These are phyloP conservation scores for Elaphomyces granulatus DNA, from an alignment of 495 filamentous ascomycete species.

Conservation along the genomic window DNA sequence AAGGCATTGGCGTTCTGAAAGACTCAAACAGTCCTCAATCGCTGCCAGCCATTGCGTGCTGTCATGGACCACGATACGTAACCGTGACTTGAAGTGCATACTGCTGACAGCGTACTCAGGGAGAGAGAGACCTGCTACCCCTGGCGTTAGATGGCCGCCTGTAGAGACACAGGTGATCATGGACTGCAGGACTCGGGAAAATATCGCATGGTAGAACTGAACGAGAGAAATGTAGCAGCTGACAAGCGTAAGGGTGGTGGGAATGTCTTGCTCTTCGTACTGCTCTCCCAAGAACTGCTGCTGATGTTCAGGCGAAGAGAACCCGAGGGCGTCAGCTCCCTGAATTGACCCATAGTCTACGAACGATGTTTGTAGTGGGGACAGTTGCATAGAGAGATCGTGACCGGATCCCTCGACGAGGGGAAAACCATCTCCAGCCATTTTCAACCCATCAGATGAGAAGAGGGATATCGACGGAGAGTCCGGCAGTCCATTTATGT, in stretches of 20 bases:
- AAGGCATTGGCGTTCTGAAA: neutral
- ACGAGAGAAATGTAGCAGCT: constrained; percentile 6
- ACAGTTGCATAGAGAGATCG: too few relatives aligned
- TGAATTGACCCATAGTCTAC: neutral
- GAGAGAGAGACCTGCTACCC: neutral
- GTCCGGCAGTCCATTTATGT: neutral
- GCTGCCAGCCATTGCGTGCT: neutral
- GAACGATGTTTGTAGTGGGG: neutral
- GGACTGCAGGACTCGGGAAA: constrained; percentile 3
- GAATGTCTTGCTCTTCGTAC: neutral
- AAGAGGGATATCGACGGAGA: too few relatives aligned
- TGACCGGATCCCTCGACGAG: too few relatives aligned
- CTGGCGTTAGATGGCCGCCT: neutral
- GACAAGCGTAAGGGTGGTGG: constrained; percentile 1
- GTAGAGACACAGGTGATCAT: neutral
- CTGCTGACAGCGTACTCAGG: neutral
- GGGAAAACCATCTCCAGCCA: too few relatives aligned
- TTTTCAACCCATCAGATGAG: too few relatives aligned
- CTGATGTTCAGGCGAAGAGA: too few relatives aligned
- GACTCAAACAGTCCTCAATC: neutral
- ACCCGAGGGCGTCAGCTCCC: too few relatives aligned
- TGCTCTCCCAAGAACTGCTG: too few relatives aligned
- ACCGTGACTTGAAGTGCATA: neutral
- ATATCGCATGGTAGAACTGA: constrained; percentile 3
- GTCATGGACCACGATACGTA: neutral